These are phyloP conservation scores for Agarophyton chilense DNA, from an alignment of 23 red algal species.

Conservation along the genomic window DNA sequence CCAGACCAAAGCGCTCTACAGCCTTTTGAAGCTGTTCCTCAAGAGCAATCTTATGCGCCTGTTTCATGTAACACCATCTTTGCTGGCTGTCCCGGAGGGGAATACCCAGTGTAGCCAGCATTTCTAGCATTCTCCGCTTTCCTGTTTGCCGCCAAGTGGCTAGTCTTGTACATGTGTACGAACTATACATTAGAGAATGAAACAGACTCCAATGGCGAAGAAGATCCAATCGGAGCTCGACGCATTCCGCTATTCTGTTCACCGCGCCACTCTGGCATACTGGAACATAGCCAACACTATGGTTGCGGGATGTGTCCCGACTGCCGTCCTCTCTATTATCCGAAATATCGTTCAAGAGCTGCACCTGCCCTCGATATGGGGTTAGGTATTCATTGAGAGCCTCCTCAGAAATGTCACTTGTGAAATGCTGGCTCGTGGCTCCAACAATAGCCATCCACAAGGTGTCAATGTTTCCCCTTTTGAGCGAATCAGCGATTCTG, in stretches of 20 bases:
- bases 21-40: conserved; percentile 45
- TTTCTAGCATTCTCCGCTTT: conserved; percentile 76
- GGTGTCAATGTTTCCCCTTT: conserved; percentile 38
- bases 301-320: conserved; percentile 20
- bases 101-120: conserved; percentile 92
- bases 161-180: conserved; percentile 64
- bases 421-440: conserved; percentile 57
- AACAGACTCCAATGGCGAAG: conserved; percentile 93
- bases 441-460: conserved; percentile 74
- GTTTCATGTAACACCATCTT: conserved; percentile 88
- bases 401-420: conserved; percentile 17
- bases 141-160: conserved; percentile 84
- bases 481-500: conserved; percentile 26
- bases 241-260: conserved; percentile 50
- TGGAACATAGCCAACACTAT: conserved; percentile 55
- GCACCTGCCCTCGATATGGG: conserved; percentile 36
- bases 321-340: not conserved
- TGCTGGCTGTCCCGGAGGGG: conserved; percentile 79
- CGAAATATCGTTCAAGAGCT: conserved; percentile 25
- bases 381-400: conserved; percentile 30
- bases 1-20: conserved; percentile 62
- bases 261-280: not conserved
- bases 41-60: conserved; percentile 64
- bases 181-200: conserved; percentile 73
- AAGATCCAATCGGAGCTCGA: conserved; percentile 91